Conservation (phyloP, 1,284 basidiomycete genomes). For the Trametes polyzona region DNA sequence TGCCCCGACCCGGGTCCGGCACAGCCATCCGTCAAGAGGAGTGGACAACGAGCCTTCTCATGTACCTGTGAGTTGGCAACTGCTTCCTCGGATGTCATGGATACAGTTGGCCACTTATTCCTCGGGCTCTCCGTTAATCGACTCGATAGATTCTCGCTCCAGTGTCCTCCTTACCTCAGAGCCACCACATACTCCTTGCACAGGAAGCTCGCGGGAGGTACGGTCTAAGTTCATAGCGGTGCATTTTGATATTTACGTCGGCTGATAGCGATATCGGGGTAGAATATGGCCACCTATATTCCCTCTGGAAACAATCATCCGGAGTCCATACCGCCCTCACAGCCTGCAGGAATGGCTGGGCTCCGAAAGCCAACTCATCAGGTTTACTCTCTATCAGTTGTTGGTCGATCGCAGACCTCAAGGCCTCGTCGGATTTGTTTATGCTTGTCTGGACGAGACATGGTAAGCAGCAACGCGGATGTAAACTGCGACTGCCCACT, state of each 20-base stretch:
- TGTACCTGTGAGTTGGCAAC: conserved; percentile 3
- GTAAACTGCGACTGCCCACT: neutral
- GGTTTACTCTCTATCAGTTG: neutral
- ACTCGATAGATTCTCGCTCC: neutral
- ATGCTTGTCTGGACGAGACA: neutral
- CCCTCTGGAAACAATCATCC: conserved; percentile 7
- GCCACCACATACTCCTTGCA: no score
- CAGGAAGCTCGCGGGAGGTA: neutral
- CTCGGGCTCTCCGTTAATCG: neutral
- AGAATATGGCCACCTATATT: neutral
- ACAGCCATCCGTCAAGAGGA: neutral
- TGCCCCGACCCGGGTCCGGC: neutral
- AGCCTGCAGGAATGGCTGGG: neutral
- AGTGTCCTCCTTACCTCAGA: neutral
- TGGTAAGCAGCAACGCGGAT: neutral
- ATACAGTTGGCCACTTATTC: neutral
- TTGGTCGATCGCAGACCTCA: neutral
- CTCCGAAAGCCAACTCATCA: neutral
- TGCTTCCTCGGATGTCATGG: conserved; percentile 1
- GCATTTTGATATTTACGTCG: neutral
- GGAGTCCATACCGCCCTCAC: neutral
- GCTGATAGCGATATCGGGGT: neutral
- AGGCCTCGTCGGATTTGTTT: neutral
- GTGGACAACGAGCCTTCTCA: neutral
- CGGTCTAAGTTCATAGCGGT: neutral